Evolutionary conservation across 768 basidiomycete species (phyloP), one percentile per base, ranked within the genome.

Genomic region (Mycena alexandri): DNA sequence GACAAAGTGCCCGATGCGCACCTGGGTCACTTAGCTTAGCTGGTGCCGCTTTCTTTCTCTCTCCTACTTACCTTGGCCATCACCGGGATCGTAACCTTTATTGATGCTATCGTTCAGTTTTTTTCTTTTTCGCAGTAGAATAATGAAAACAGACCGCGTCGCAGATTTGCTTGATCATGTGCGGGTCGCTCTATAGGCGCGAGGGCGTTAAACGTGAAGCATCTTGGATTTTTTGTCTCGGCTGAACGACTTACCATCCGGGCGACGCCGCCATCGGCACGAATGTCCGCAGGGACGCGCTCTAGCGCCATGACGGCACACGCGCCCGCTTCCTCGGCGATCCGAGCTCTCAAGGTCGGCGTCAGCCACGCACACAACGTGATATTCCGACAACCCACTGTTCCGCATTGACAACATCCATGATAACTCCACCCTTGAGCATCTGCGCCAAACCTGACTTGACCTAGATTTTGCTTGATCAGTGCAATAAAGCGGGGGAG

Each of bases 261-360:
- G 0, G 97, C 95, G 60, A 99, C 97, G 65, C 97, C 97, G 36
- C 97, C 97, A 77, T 94, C 84, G 19, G 86, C 86, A 67, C 97
- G 88, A 75, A 99, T 99, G 76, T 98, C 95, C 14, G 96, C 96
- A 12, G 97, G 97, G 4, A 99, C 94, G 63, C 96, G 86, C 79
- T 98, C 95, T 36, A 96, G 87, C 5, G 95, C 95, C 97, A 99
- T 99, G 69, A 99, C 97, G 65, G 97, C 97, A 76, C 94, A 95
- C 9, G 97, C 97, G 14, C 55, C 56, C 5, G 54, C 54, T 14
- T 56, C 54, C 24, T 56, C 54, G n/a, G 54, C 54, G n/a, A 56
- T 56, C 14, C 54, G 57, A 33, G 71, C n/a, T n/a, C n/a, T n/a
- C n/a, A n/a, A n/a, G n/a, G n/a, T n/a, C n/a, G n/a, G n/a, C n/a